Conservation (phyloP, 1,139 yeast species). For the Lodderomyces margitis region DNA sequence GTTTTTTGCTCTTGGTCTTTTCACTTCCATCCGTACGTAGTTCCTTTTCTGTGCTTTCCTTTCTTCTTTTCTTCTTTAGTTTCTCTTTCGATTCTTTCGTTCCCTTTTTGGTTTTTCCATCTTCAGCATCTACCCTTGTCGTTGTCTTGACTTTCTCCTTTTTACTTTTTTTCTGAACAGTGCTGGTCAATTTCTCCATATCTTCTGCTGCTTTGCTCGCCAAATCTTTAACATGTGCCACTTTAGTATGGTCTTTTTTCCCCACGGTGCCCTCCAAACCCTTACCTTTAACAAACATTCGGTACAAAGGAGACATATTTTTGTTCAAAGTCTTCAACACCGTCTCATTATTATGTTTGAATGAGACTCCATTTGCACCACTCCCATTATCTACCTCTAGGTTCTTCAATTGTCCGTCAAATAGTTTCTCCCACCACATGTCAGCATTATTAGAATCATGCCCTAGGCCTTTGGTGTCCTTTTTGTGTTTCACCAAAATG, state of each 20-base stretch:
- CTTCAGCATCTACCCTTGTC: slow-evolving; percentile 11
- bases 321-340: slow-evolving; percentile 37
- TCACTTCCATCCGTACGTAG: slow-evolving; percentile 14
- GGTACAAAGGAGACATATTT: slow-evolving; percentile 59
- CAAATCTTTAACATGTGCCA: slow-evolving; percentile 17
- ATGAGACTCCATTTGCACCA: slow-evolving; percentile 22
- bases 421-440: slow-evolving; percentile 95
- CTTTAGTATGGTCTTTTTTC: slow-evolving; percentile 24
- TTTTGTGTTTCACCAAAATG: slow-evolving; percentile 83
- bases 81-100: slow-evolving; percentile 15
- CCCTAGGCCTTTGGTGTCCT: slow-evolving; percentile 87
- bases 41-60: slow-evolving; percentile 15
- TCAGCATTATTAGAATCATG: slow-evolving; percentile 69
- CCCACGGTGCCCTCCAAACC: slow-evolving; percentile 78
- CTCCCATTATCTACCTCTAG: slow-evolving; percentile 54
- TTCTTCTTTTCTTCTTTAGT: slow-evolving; percentile 14
- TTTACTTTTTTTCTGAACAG: slow-evolving; percentile 18
- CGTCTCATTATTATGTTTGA: slow-evolving; percentile 44
- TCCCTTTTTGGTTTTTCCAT: slow-evolving; percentile 17
- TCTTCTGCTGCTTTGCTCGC: slow-evolving; percentile 14
- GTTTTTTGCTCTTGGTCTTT: slow-evolving; percentile 17
- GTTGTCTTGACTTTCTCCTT: slow-evolving; percentile 12
- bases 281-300: slow-evolving; percentile 83
- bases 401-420: slow-evolving; percentile 86
- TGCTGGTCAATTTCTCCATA: slow-evolving; percentile 15